Conservation (phyloP, 2,329 filamentous ascomycete species). For the Aspergillus piperis region DNA sequence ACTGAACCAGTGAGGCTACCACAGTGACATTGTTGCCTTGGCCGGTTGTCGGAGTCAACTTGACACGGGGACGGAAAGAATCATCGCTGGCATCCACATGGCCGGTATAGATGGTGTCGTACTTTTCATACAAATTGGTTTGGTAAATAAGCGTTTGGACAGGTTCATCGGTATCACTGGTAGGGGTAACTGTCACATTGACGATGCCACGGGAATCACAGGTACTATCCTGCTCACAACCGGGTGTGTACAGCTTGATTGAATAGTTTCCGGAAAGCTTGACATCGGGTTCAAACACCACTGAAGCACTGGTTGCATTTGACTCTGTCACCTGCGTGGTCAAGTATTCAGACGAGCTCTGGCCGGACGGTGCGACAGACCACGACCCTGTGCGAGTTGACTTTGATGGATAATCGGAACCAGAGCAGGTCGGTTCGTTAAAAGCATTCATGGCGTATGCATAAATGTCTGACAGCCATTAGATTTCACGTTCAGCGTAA, state of each 20-base stretch:
- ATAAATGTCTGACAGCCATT: constrained; percentile 62
- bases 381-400: constrained; percentile 74
- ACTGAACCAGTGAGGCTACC: constrained; percentile 87
- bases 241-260: constrained; percentile 88
- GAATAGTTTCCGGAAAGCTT: constrained; percentile 88
- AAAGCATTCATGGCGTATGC: constrained; percentile 82
- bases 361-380: constrained; percentile 65
- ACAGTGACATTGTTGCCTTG: constrained; percentile 65
- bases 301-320: constrained; percentile 61
- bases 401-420: constrained; percentile 63
- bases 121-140: constrained; percentile 96
- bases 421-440: constrained; percentile 82
- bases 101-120: constrained; percentile 87
- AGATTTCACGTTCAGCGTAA: constrained; percentile 2
- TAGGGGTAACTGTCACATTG: constrained; percentile 75
- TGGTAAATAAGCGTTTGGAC: constrained; percentile 72
- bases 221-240: constrained; percentile 76
- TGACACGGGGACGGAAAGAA: constrained; percentile 78
- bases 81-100: constrained; percentile 73
- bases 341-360: constrained; percentile 76
- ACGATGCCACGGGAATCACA: constrained; percentile 77
- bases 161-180: constrained; percentile 48
- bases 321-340: constrained; percentile 65
- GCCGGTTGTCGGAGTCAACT: constrained; percentile 67
- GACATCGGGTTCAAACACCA: constrained; percentile 74